Evolutionary conservation across 2,329 filamentous ascomycete genomes (phyloP), one percentile per base, ranked within the genome.

Genomic region (Pestalotiopsis sp.): DNA sequence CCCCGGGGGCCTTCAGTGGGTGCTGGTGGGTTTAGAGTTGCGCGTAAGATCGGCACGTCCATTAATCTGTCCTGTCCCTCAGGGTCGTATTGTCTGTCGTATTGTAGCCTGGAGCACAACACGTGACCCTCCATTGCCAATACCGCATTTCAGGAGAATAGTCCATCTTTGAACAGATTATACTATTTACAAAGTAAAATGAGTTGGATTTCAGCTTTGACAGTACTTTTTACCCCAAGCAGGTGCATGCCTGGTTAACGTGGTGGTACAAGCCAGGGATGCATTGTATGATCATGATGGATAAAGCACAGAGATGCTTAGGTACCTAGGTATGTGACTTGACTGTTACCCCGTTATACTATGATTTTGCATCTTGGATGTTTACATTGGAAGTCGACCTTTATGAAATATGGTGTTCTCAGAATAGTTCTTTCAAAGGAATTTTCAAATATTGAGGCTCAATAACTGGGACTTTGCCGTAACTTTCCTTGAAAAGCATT

Each of bases 41-140:
- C 45, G n/a, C 27, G 27, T 52, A 52, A n/a, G 45, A 17, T 20
- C n/a, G 20, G 45, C 45, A 52, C 45, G 7, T 49, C 61, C 36
- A 62, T 17, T 14, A 11, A 52, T n/a, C 45, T 20, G 45, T 52
- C 45, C 45, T n/a, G 17, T 52, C 59, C 13, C 31, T 64, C 61
- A 64, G 36, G 20, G 61, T 64, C 4, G 61, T 13, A 23, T 23
- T 38, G 31, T 38, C 45, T 38, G 31, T 38, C 45, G 61, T 31
- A 31, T 31, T 31, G 45, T 52, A 52, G 17, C 45, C 17, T 17
- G 45, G 61, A 9, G 14, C 7, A 4, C 57, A 49, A 64, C 61
- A 64, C 61, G 61, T 64, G 61, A 64, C 61, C 45, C 14, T 52
- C 45, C 45, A 20, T 52, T 20, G 17, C 17, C 7, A 52, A n/a